These are phyloP conservation scores for Protomyces inouyei DNA, from an alignment of 1,139 yeast genomes.

Conservation along the genomic window DNA sequence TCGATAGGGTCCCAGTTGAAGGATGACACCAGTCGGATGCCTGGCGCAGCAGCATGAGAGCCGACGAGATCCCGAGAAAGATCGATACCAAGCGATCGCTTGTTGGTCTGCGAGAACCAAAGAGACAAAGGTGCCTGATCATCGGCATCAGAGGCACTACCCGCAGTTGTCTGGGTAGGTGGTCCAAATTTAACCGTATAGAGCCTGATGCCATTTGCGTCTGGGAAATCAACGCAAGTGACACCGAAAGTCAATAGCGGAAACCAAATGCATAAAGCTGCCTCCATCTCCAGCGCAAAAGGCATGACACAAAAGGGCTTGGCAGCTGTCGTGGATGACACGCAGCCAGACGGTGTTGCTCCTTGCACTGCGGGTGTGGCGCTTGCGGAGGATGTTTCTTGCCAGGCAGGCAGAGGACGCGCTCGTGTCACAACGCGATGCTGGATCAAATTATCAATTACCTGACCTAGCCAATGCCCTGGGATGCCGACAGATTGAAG, in stretches of 20 bases:
- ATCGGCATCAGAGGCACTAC: neutral
- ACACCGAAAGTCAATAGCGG: conserved; percentile 23
- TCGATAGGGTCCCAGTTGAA: conserved; percentile 14
- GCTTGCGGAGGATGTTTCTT: neutral
- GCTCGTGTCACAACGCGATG: conserved; percentile 20
- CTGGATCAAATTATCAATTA: conserved; percentile 20
- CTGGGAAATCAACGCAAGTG: conserved; percentile 19
- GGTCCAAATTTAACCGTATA: conserved; percentile 10
- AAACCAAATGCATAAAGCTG: conserved; percentile 16
- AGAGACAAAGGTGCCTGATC: conserved; percentile 12
- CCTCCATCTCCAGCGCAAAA: conserved; percentile 24
- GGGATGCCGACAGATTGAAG: conserved; percentile 16
- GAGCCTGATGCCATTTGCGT: conserved; percentile 10
- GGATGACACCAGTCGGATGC: conserved; percentile 9
- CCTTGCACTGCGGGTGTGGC: neutral
- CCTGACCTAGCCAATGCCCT: conserved; percentile 19
- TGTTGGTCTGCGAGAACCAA: conserved; percentile 20
- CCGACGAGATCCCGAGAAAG: conserved; percentile 22
- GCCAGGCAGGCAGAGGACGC: neutral
- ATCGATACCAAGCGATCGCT: conserved; percentile 8
- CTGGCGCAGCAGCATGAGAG: conserved; percentile 16
- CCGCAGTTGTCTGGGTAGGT: neutral
- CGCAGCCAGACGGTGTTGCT: neutral
- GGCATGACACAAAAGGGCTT: conserved; percentile 20
- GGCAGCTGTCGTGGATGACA: neutral